Percentiles rank a stretch among this genome's conserved stretches.
These are phyloP conservation scores for Phyllostachys edulis DNA, from an alignment of 176 grass and related monocot species.

Conservation along the genomic window DNA sequence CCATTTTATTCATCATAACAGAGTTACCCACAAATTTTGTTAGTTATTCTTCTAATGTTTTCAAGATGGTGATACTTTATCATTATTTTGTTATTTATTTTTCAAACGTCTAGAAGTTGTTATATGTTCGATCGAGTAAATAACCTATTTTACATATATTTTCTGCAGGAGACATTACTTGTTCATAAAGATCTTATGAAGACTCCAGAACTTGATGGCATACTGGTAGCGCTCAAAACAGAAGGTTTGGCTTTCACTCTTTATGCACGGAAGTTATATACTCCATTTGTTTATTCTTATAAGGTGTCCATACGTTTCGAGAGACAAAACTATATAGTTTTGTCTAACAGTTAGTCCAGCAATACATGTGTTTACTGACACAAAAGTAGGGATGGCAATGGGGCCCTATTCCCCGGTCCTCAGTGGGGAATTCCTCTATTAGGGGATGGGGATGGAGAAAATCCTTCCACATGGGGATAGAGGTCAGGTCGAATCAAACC, in stretches of 20 bases:
- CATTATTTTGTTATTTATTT: background rate
- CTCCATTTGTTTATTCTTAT: background rate
- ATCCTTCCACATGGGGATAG: no score
- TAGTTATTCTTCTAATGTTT: constrained; percentile 15
- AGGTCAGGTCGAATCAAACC: no score
- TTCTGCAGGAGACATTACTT: constrained; percentile 88
- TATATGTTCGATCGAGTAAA: background rate
- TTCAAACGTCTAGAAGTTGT: background rate
- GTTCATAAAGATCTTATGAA: constrained; percentile 80
- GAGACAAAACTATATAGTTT: background rate
- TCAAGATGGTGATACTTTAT: background rate
- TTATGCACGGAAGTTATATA: background rate
- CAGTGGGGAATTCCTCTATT: no score
- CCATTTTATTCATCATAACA: background rate
- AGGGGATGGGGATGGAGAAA: no score
- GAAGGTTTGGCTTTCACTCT: constrained; percentile 48
- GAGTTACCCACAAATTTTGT: background rate
- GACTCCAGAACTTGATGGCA: constrained; percentile 54
- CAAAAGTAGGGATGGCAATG: background rate
- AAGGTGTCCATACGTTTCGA: background rate
- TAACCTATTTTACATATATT: constrained; percentile 11
- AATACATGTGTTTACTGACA: background rate
- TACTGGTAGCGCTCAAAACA: constrained; percentile 72
- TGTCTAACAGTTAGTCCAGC: background rate
- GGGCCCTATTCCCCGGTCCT: no score